phyloP scores from a whole-genome alignment of 495 filamentous ascomycete species.

The Evernia prunastri region DNA sequence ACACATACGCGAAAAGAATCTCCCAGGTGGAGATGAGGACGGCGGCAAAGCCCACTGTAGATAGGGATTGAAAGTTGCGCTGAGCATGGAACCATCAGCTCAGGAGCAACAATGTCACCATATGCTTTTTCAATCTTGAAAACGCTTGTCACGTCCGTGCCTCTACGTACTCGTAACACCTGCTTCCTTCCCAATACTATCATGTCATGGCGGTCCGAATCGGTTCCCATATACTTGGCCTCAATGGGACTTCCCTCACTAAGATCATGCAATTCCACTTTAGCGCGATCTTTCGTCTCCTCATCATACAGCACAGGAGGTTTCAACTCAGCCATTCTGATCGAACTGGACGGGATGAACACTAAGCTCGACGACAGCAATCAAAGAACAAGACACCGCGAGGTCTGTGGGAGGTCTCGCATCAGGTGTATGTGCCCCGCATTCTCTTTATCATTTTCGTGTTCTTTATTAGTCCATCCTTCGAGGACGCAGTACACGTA shows the following conservation, averaged over 20 bases:
- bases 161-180: constrained; percentile 19
- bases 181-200: constrained; percentile 23
- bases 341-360: not conserved
- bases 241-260: constrained; percentile 9
- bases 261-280: constrained; percentile 9
- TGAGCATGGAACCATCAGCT: constrained; percentile 22
- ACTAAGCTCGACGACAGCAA: not conserved
- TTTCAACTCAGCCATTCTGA: not conserved
- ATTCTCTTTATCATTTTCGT: not conserved
- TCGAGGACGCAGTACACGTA: not conserved
- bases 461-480: not conserved
- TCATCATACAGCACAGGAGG: not conserved
- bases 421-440: not conserved
- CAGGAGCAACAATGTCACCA: not conserved
- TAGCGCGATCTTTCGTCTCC: not conserved
- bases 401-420: no score
- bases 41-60: constrained; percentile 40
- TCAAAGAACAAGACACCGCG: no score
- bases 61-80: constrained; percentile 47
- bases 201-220: constrained; percentile 26
- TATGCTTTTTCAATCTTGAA: not conserved
- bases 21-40: constrained; percentile 28
- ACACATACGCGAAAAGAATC: constrained; percentile 19
- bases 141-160: not conserved
- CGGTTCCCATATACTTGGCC: constrained; percentile 20